Evolutionary conservation across 495 filamentous ascomycete species (phyloP).

Genomic region (Hyaloscypha finlandica): DNA sequence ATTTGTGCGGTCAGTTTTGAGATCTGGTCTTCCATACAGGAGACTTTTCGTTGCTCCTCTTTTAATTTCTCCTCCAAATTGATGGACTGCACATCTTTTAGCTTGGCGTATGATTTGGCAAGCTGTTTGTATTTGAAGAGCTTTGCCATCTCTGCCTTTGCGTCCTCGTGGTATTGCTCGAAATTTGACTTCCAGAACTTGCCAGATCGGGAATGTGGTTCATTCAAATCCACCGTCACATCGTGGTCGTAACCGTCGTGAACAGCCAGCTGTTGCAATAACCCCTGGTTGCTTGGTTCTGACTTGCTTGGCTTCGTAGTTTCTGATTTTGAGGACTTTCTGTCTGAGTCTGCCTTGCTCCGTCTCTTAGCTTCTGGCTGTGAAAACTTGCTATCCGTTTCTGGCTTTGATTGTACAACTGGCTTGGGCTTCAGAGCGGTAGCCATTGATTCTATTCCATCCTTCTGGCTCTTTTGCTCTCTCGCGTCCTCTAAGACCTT

Average conservation of each 20-base stretch:
- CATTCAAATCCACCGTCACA: slow-evolving; percentile 72
- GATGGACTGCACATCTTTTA: slow-evolving; percentile 81
- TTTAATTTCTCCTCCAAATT: slow-evolving; percentile 70
- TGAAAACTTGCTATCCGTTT: slow-evolving; percentile 3
- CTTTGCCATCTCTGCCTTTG: slow-evolving; percentile 75
- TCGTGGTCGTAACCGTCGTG: slow-evolving; percentile 49
- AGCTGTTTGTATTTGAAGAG: slow-evolving; percentile 78
- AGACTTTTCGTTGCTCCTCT: slow-evolving; percentile 31
- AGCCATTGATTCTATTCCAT: slow-evolving; percentile 18
- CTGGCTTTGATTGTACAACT: neutral
- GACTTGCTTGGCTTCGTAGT: slow-evolving; percentile 27
- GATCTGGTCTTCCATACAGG: slow-evolving; percentile 56
- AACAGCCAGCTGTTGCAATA: slow-evolving; percentile 14
- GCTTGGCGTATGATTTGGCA: slow-evolving; percentile 85
- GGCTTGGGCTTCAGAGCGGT: neutral
- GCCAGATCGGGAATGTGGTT: slow-evolving; percentile 81
- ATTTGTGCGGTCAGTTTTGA: slow-evolving; percentile 61
- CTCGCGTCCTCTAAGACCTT: slow-evolving; percentile 51
- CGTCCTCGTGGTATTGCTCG: slow-evolving; percentile 77
- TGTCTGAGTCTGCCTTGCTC: neutral
- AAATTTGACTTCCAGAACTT: slow-evolving; percentile 94
- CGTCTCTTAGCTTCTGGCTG: slow-evolving; percentile 8
- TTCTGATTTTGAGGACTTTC: slow-evolving; percentile 15
- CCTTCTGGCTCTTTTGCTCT: slow-evolving; percentile 32
- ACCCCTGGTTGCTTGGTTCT: slow-evolving; percentile 14